phyloP scores from a whole-genome alignment of 768 basidiomycete species.

The Hydnomerulius pinastri region DNA sequence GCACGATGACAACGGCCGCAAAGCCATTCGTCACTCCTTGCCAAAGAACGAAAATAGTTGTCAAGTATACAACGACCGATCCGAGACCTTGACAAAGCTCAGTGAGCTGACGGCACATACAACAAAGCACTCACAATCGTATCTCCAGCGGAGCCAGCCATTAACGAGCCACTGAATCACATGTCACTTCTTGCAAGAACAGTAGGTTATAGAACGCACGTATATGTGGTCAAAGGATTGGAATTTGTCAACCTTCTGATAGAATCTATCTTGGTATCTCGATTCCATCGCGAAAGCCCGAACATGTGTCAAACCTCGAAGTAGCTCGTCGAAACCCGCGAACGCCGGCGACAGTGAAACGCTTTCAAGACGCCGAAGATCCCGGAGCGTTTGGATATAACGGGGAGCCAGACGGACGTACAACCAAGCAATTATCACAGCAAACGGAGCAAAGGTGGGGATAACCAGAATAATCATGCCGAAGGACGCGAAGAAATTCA shows the following conservation, averaged over 20 bases:
- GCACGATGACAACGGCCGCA: constrained; percentile 70
- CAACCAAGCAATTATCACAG: constrained; percentile 66
- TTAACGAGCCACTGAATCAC: constrained; percentile 60
- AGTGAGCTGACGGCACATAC: not conserved
- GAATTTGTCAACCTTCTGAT: constrained; percentile 61
- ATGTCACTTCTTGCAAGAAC: not conserved
- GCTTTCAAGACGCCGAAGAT: constrained; percentile 67
- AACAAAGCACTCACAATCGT: constrained; percentile 54
- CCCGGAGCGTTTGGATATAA: constrained; percentile 63
- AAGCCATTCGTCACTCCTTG: constrained; percentile 57
- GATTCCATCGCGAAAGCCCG: constrained; percentile 74
- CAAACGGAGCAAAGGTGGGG: constrained; percentile 66
- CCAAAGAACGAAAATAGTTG: constrained; percentile 69
- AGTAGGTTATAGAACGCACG: constrained; percentile 39
- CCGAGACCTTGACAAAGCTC: constrained; percentile 50
- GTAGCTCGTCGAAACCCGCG: constrained; percentile 70
- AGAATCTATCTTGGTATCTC: constrained; percentile 65
- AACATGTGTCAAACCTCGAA: constrained; percentile 66
- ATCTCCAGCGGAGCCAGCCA: constrained; percentile 72
- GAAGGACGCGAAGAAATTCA: constrained; percentile 67
- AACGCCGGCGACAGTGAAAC: constrained; percentile 72
- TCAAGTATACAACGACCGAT: constrained; percentile 67
- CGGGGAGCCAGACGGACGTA: constrained; percentile 64
- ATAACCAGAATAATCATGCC: constrained; percentile 62
- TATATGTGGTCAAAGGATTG: constrained; percentile 74